These are phyloP conservation scores for Malus fusca DNA, from an alignment of 306 rosid species.

Conservation along the genomic window DNA sequence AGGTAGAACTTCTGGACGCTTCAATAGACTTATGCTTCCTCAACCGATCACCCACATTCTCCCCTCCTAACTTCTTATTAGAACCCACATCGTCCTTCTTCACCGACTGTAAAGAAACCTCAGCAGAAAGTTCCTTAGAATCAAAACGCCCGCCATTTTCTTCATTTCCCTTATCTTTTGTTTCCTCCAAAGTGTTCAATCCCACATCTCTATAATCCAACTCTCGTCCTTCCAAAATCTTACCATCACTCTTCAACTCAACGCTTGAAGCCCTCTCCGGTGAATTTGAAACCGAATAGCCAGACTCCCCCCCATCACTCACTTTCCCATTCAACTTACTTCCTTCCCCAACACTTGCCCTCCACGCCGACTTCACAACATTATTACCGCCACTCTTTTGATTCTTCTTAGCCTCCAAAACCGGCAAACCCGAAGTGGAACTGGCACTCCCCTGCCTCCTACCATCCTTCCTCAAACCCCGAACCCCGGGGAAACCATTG, in stretches of 20 bases:
- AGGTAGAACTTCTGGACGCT: slow-evolving; percentile 42
- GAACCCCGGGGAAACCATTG: slow-evolving; percentile 33
- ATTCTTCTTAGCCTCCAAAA: slow-evolving; percentile 42
- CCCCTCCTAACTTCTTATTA: slow-evolving; percentile 24
- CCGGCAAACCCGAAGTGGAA: slow-evolving; percentile 18
- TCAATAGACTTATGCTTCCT: slow-evolving; percentile 35
- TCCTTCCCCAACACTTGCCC: slow-evolving; percentile 23
- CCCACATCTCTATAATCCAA: slow-evolving; percentile 26
- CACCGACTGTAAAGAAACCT: slow-evolving; percentile 18
- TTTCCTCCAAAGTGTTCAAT: slow-evolving; percentile 22
- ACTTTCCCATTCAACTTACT: slow-evolving; percentile 49
- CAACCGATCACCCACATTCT: slow-evolving; percentile 27
- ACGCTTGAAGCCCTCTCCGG: slow-evolving; percentile 26
- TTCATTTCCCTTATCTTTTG: slow-evolving; percentile 29
- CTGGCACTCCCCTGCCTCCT: slow-evolving; percentile 39
- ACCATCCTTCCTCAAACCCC: slow-evolving; percentile 42
- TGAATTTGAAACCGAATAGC: slow-evolving; percentile 39
- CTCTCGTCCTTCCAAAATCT: slow-evolving; percentile 20
- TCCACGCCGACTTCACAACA: slow-evolving; percentile 29
- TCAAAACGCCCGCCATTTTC: slow-evolving; percentile 20
- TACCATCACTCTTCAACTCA: slow-evolving; percentile 41
- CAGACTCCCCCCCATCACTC: slow-evolving; percentile 54
- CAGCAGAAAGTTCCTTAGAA: slow-evolving; percentile 23
- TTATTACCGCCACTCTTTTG: slow-evolving; percentile 22
- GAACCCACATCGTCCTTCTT: slow-evolving; percentile 23